Conservation (phyloP, 257 asterid genomes). For the Nicotiana sylvestris region DNA sequence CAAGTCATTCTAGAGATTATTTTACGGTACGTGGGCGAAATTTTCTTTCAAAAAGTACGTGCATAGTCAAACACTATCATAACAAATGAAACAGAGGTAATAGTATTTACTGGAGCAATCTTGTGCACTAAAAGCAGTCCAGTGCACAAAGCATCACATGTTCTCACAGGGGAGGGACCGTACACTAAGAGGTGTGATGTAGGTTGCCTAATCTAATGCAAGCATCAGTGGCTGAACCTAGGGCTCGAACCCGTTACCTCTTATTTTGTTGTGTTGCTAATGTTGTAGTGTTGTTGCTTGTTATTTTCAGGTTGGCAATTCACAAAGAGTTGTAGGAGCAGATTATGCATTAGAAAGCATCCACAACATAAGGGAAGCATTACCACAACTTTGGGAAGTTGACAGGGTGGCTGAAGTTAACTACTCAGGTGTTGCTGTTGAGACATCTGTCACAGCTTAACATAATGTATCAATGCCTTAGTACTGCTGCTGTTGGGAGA, state of each 20-base stretch:
- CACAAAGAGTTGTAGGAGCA: conserved; percentile 82
- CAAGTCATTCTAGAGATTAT: background rate
- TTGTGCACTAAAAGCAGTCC: too few relatives aligned
- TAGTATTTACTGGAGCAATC: background rate
- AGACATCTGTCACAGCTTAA: conserved; percentile 82
- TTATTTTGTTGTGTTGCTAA: background rate
- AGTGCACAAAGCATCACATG: too few relatives aligned
- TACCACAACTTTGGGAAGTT: conserved; percentile 84
- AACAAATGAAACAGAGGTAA: background rate
- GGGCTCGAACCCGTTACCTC: too few relatives aligned
- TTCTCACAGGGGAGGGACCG: too few relatives aligned
- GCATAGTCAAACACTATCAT: background rate
- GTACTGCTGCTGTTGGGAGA: background rate
- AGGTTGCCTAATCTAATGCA: too few relatives aligned
- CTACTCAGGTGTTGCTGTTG: conserved; percentile 75
- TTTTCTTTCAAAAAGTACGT: background rate
- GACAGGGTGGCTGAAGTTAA: conserved; percentile 54
- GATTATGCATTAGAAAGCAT: conserved; percentile 90
- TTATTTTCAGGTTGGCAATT: conserved; percentile 63
- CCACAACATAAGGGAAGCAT: conserved; percentile 83
- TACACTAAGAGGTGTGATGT: too few relatives aligned
- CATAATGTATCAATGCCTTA: background rate
- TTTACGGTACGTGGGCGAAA: background rate
- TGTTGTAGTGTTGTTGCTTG: background rate
- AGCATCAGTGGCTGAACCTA: too few relatives aligned